Conservation (phyloP, 179 eudicot species). For the Beta macrorhiza region DNA sequence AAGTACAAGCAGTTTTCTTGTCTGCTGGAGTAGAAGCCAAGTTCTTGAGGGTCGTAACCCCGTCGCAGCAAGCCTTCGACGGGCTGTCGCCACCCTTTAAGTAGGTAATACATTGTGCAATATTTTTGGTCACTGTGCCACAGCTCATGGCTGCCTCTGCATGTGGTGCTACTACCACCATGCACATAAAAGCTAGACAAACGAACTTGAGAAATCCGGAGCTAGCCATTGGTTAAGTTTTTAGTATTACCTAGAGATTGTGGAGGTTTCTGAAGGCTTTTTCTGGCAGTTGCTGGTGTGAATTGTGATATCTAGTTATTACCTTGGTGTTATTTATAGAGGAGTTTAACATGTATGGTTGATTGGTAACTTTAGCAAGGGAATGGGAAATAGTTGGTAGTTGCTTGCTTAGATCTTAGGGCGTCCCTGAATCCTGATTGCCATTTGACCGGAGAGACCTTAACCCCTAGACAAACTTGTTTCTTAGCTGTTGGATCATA, state of each 20-base stretch:
- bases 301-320: neutral
- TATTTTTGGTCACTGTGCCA: constrained; percentile 27
- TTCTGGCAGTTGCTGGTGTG: neutral
- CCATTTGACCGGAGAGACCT: neutral
- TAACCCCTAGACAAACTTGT: neutral
- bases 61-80: constrained; percentile 36
- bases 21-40: constrained; percentile 40
- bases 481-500: neutral
- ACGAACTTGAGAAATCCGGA: neutral
- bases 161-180: constrained; percentile 34
- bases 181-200: constrained; percentile 25
- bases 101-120: constrained; percentile 38
- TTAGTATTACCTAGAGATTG: neutral
- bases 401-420: neutral
- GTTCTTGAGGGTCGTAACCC: constrained; percentile 28
- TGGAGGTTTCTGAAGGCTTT: neutral
- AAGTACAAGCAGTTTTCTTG: constrained; percentile 41
- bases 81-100: constrained; percentile 26
- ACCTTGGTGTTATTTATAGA: neutral
- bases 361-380: constrained; percentile 3
- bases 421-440: neutral
- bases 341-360: neutral
- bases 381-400: neutral
- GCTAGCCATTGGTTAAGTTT: constrained; percentile 1
- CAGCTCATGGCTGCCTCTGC: constrained; percentile 39